These are phyloP conservation scores for Pleurotus pulmonarius DNA, from an alignment of 768 basidiomycete species.

Conservation along the genomic window DNA sequence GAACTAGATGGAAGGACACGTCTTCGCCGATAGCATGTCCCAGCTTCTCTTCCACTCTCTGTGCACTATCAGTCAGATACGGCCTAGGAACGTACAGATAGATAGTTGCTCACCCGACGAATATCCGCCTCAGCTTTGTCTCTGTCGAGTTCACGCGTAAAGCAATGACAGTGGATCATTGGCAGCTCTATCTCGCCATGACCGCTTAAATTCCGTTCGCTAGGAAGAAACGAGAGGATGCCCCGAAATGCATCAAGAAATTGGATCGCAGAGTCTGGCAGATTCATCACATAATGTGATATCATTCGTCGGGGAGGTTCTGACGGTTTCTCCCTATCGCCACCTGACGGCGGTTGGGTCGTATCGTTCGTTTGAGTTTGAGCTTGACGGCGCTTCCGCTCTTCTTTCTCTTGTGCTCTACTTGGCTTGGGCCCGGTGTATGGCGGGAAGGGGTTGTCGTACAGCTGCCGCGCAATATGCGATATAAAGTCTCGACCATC, in stretches of 20 bases:
- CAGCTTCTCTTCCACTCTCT: conserved; percentile 74
- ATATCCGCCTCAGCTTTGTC: conserved; percentile 76
- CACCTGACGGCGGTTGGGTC: conserved; percentile 8
- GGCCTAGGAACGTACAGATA: conserved; percentile 7
- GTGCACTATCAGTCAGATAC: conserved; percentile 15
- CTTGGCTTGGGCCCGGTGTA: conserved; percentile 47
- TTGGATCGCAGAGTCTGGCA: conserved; percentile 86
- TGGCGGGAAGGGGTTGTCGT: conserved; percentile 64
- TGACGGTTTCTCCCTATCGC: conserved; percentile 15
- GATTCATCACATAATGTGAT: conserved; percentile 95
- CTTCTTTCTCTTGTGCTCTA: conserved; percentile 37
- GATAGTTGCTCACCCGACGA: conserved; percentile 53
- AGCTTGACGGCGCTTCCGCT: conserved; percentile 34
- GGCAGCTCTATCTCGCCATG: conserved; percentile 62
- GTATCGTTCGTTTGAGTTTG: conserved; percentile 16
- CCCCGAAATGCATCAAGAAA: conserved; percentile 91
- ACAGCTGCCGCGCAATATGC: conserved; percentile 44
- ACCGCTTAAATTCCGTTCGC: conserved; percentile 8
- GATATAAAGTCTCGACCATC: conserved; percentile 90
- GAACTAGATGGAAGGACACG: conserved; percentile 67
- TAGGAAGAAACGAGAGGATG: conserved; percentile 39
- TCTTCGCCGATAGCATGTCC: conserved; percentile 49
- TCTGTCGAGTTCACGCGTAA: conserved; percentile 78
- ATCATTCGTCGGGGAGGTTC: conserved; percentile 47
- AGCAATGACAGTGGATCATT: conserved; percentile 94